Evolutionary conservation across 2,329 filamentous ascomycete species (phyloP).

Genomic region (Aspergillus chevalieri): DNA sequence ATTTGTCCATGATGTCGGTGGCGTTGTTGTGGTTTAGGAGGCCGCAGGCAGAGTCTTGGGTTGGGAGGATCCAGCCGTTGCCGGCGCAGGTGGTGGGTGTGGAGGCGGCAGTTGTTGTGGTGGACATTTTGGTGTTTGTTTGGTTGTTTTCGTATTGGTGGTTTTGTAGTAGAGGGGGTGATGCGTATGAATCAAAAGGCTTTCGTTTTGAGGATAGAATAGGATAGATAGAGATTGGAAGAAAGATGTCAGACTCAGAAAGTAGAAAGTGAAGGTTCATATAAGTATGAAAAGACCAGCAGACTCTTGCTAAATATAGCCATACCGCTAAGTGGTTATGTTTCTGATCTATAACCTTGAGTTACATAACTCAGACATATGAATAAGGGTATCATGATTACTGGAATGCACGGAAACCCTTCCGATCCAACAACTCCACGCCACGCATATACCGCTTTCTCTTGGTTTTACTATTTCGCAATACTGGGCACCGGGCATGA

Average conservation of each 20-base stretch:
- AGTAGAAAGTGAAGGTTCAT: not conserved
- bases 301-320: not conserved
- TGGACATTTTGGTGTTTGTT: slow-evolving; percentile 13
- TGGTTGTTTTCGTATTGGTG: not conserved
- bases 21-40: slow-evolving; percentile 36
- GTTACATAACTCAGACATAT: not conserved
- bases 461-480: too few relatives aligned
- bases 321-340: not conserved
- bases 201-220: not conserved
- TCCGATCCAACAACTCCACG: too few relatives aligned
- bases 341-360: not conserved
- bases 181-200: not conserved
- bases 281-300: not conserved
- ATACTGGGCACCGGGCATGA: not conserved
- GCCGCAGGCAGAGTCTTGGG: slow-evolving; percentile 42
- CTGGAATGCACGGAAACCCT: too few relatives aligned
- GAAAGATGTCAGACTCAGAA: not conserved
- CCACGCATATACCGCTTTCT: too few relatives aligned
- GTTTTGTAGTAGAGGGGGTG: not conserved
- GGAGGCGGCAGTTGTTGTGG: slow-evolving; percentile 16
- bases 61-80: slow-evolving; percentile 40
- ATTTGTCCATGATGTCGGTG: slow-evolving; percentile 40
- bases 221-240: not conserved
- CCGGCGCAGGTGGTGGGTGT: slow-evolving; percentile 16
- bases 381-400: not conserved